phyloP scores from a whole-genome alignment of 345 rosid genomes.

The Lepidium sativum region DNA sequence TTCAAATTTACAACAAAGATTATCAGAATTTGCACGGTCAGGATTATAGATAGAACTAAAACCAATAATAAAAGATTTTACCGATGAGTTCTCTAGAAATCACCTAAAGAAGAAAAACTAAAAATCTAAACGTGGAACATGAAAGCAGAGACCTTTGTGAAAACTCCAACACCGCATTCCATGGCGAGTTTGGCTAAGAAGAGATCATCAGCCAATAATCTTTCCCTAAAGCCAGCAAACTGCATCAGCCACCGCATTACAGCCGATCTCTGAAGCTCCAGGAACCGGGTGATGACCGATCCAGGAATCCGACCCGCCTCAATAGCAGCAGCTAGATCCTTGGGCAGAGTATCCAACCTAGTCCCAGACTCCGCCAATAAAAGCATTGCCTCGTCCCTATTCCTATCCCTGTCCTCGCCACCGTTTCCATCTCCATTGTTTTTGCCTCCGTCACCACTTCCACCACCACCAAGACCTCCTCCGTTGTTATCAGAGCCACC shows the following conservation, averaged over 20 bases:
- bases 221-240: slow-evolving; percentile 82
- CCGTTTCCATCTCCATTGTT: slow-evolving; percentile 18
- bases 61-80: not conserved
- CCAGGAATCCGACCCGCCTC: slow-evolving; percentile 75
- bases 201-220: slow-evolving; percentile 87
- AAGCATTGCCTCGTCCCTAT: slow-evolving; percentile 58
- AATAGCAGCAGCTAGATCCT: slow-evolving; percentile 79
- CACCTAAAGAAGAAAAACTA: not conserved
- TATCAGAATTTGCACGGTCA: not conserved
- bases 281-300: slow-evolving; percentile 52
- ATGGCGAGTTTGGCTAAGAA: slow-evolving; percentile 73
- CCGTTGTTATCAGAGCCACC: slow-evolving; percentile 29
- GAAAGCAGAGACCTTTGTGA: slow-evolving; percentile 65
- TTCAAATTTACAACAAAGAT: not conserved
- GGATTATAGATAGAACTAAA: not conserved
- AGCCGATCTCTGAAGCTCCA: slow-evolving; percentile 63
- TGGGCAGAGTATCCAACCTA: slow-evolving; percentile 55
- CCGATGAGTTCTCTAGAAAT: not conserved
- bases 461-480: slow-evolving; percentile 22
- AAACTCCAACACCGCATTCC: slow-evolving; percentile 92
- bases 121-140: slow-evolving; percentile 3
- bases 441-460: slow-evolving; percentile 29
- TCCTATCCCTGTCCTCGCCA: slow-evolving; percentile 49
- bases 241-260: slow-evolving; percentile 70
- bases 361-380: slow-evolving; percentile 53